Base-by-base conservation (phyloP, 805 yeast genomes). In the Candida koratica region DNA sequence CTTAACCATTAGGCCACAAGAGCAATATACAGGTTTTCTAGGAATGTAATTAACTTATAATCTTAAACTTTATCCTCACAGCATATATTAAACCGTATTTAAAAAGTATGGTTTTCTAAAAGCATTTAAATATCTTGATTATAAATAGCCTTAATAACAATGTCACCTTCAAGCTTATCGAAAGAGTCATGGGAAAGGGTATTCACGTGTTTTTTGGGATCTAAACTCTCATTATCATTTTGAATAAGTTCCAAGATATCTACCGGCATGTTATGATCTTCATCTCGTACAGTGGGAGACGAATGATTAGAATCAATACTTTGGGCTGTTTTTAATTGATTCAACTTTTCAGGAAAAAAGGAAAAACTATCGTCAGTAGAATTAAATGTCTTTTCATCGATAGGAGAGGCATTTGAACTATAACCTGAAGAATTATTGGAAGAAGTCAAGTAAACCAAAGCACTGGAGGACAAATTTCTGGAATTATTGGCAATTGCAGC, bases 1-100 rank as follows among this genome's bases (percentile, higher is more conserved):
- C 81, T 73, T 76, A 73, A 76, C 81, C 82, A 74, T 75, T 76
- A 75, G 81, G 80, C 82, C 81, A 76, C 79, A 67, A 69, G 79
- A 77, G 78, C 79, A n/a, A n/a, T n/a, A n/a, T n/a, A n/a, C n/a
- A n/a, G n/a, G n/a, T n/a, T n/a, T n/a, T n/a, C n/a, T n/a, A n/a
- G n/a, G n/a, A n/a, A n/a, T n/a, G n/a, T n/a, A n/a, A n/a, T n/a
- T n/a, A n/a, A n/a, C n/a, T n/a, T n/a, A n/a, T n/a, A n/a, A n/a
- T n/a, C n/a, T n/a, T n/a, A n/a, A n/a, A n/a, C n/a, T n/a, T n/a
- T n/a, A n/a, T n/a, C n/a, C n/a, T n/a, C n/a, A n/a, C n/a, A n/a
- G n/a, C n/a, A n/a, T n/a, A n/a, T n/a, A n/a, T n/a, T n/a, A n/a
- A n/a, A n/a, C n/a, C n/a, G n/a, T n/a, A n/a, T n/a, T n/a, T n/a